Base-by-base conservation (phyloP, 2,329 filamentous ascomycete species). In the Apiospora sp. region DNA sequence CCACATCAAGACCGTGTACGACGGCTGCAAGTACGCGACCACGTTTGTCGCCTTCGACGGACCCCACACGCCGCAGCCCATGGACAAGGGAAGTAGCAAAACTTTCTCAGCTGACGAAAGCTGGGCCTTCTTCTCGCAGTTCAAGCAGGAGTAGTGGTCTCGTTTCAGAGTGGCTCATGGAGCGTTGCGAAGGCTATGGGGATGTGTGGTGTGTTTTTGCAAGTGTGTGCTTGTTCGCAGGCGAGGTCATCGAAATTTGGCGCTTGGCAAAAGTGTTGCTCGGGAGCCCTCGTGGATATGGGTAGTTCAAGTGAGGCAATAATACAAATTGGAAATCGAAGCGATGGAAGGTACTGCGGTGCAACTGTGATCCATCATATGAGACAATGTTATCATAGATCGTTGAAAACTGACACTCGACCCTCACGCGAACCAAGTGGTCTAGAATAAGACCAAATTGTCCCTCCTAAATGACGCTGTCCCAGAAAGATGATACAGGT, bases 111-210 rank as follows among this genome's bases (percentile, higher is more conserved):
- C 79, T 0, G 72, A 43, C 4, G 78, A 81, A 58, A 76, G 75
- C 6, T 83, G 81, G 81, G 75, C 71, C 13, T 83, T 82, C 73
- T 82, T 83, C 67, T 73, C 71, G 46, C 74, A 75, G 68, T 77
- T 77, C 61, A 69, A 73, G 46, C 72, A 74, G 67, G 34, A 64
- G 58, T 64, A 41, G 49, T 13, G 37, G 5, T n/a, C 3, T 27
- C n/a, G 10, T 27, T 51, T 14, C 49, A 27, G 6, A 5, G n/a
- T n/a, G 34, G 12, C 58, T 24, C 34, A 14, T 10, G 34, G 34
- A 41, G 34, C 4, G 34, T 41, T 10, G 34, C 22, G 34, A n/a
- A 19, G 19, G 41, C 7, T 10, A 22, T 22, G 54, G 4, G 19
- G 16, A 13, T n/a, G 27, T 34, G 27, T 22, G 27, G 7, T 19